Base-by-base conservation (phyloP, 176 grass and related monocot species). In the Saccharum spontaneum region DNA sequence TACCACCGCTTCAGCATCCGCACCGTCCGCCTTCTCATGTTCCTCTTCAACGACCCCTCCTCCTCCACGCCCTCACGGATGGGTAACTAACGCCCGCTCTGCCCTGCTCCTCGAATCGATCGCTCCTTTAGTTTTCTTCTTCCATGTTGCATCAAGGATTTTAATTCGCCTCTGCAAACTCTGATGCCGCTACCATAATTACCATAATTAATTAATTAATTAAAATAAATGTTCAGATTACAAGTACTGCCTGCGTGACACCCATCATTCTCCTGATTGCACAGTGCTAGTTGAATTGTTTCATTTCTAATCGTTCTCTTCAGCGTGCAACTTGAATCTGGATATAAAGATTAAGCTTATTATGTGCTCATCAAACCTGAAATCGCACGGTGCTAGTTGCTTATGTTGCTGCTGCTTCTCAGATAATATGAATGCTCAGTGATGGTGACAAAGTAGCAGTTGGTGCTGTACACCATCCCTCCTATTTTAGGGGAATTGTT, bases 1-100 rank as follows among this genome's bases (percentile, higher is more conserved):
- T 79, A 91, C 81, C 92, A 87, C 67, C 90, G 88, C 0, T 97
- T 97, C 73, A 91, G 92, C 55, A 88, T 97, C 48, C 88, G 95
- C 69, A 97, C 95, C 79, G 79, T 94, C 2, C 92, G 92, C 23
- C 80, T 94, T 55, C 92, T 97, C 38, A 82, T 97, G 30, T 94
- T 89, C 78, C 84, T 94, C 81, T 97, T 92, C 92, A 91, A 52
- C 69, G 81, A 89, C 43, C 81, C 90, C 2, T 67, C 80, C 15
- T 7, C 44, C n/a, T 81, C 71, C 13, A 1, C 91, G 41, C 69
- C 79, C 0, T 69, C 69, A 1, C 68, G 85, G 48, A 94, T 94
- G 77, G 92, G 92, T 94, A 63, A 79, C 6, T 13, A 23, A 22
- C 20, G 10, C 7, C 20, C 5, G 5, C 1, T 5, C 52, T 17